These are phyloP conservation scores for Gracilaria domingensis DNA, from an alignment of 23 red algal genomes.

Conservation along the genomic window DNA sequence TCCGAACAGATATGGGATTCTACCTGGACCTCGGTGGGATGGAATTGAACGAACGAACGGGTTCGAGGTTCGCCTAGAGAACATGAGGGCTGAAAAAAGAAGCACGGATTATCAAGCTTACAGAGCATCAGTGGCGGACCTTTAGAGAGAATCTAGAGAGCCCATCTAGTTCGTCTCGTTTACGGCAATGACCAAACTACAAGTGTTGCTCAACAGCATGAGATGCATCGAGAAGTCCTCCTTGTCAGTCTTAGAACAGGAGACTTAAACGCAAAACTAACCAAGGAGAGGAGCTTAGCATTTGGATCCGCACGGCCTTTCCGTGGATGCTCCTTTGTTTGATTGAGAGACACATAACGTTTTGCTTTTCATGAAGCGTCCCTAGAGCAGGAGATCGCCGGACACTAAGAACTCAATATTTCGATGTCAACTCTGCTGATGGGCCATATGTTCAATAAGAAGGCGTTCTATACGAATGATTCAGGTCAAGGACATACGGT, in stretches of 20 bases:
- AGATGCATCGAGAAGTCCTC: not conserved
- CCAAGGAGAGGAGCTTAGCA: not conserved
- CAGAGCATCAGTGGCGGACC: conserved; percentile 47
- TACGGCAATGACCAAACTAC: not conserved
- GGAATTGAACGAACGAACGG: conserved; percentile 64
- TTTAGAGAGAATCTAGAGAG: not conserved
- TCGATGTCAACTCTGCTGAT: not conserved
- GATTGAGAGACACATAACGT: not conserved
- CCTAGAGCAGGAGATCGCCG: not conserved
- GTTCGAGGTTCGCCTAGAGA: conserved; percentile 60
- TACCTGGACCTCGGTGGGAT: conserved; percentile 72
- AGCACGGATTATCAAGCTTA: conserved; percentile 48
- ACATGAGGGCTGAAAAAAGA: conserved; percentile 48
- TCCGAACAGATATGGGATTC: conserved; percentile 53
- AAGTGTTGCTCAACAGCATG: not conserved
- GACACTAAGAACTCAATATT: not conserved
- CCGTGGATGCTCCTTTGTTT: not conserved
- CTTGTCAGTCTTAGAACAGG: not conserved
- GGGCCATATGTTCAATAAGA: not conserved
- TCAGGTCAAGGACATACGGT: not conserved
- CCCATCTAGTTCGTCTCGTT: not conserved
- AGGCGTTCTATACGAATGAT: not conserved
- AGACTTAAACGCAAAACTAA: not conserved
- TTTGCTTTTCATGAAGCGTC: not conserved
- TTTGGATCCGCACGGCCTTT: not conserved